Evolutionary conservation across 176 grass and related monocot genomes (phyloP), one percentile per base, ranked within the genome.

Genomic region (Typha latifolia): DNA sequence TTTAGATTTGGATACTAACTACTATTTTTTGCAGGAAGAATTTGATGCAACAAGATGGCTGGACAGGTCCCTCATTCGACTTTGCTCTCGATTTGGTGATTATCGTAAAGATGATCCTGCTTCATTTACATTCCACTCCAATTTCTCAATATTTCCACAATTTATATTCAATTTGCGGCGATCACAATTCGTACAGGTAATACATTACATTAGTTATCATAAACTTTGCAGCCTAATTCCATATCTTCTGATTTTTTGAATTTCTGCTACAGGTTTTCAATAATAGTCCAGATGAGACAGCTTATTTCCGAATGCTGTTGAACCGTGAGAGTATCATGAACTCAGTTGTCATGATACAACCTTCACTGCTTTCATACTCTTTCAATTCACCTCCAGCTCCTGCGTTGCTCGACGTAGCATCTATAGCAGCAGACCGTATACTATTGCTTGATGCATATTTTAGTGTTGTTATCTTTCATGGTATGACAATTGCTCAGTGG

Each of bases 111-210:
- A 93, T 68, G 94, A 99, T 49, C 84, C 94, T 26, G 49, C 94
- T 78, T 99, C 94, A 56, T 99, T 93, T 80, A 90, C 74, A 47
- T 73, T 99, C 16, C 85, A 99, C 74, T 77, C 88, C 62, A 99
- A 99, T 85, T 93, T 99, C 67, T 99, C 94, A 18, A 68, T 99
- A 66, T 82, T 99, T 62, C 94, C 94, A 69, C 94, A 99, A 62
- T 99, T 99, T 74, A 99, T 99, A 79, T 99, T 99, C 82, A 99
- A 93, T 79, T 70, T 99, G 31, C 80, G 94, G 26, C 89, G 94
- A 11, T 99, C 94, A 64, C 94, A 99, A 57, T 99, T 93, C 72
- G 89, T 99, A 69, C 92, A 96, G 92, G 92, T 96, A 63, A 82
- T 16, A 32, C 37, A 47, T 69, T 63, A 51, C 49, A 52, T 62